These are phyloP conservation scores for Syzygium aqueum DNA, from an alignment of 345 rosid genomes.

Conservation along the genomic window DNA sequence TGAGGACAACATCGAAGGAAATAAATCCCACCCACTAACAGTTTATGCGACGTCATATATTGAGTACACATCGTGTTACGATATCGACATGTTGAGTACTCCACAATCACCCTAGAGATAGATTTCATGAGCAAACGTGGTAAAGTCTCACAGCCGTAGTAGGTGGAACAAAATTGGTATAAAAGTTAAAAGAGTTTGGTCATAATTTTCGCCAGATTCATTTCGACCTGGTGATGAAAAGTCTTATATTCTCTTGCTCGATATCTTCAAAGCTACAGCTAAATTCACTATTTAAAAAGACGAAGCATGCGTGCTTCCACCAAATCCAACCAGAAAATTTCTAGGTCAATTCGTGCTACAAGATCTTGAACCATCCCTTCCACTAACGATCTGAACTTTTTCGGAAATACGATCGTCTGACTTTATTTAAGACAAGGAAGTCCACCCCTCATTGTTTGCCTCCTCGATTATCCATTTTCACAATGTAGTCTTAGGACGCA, in stretches of 20 bases:
- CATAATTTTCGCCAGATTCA: neutral
- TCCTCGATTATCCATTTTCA: neutral
- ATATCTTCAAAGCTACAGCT: neutral
- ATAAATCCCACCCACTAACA: neutral
- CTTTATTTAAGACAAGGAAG: neutral
- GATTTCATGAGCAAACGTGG: neutral
- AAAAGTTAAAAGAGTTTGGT: neutral
- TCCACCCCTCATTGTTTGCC: neutral
- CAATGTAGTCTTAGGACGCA: neutral
- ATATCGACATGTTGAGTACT: neutral
- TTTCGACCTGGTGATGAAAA: neutral
- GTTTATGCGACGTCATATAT: neutral
- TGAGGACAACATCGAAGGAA: neutral
- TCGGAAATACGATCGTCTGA: neutral
- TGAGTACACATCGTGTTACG: neutral
- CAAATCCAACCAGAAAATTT: too few relatives aligned
- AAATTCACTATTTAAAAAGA: neutral
- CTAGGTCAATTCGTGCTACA: neutral
- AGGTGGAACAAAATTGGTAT: neutral
- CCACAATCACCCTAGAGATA: neutral
- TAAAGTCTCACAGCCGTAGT: neutral
- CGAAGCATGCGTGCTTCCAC: neutral
- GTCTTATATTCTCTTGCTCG: neutral
- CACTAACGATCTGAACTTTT: neutral
- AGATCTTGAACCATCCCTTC: neutral